Evolutionary conservation across 306 rosid genomes (phyloP), one percentile per base, ranked within the genome.

Genomic region (Hippophae gyantsensis): DNA sequence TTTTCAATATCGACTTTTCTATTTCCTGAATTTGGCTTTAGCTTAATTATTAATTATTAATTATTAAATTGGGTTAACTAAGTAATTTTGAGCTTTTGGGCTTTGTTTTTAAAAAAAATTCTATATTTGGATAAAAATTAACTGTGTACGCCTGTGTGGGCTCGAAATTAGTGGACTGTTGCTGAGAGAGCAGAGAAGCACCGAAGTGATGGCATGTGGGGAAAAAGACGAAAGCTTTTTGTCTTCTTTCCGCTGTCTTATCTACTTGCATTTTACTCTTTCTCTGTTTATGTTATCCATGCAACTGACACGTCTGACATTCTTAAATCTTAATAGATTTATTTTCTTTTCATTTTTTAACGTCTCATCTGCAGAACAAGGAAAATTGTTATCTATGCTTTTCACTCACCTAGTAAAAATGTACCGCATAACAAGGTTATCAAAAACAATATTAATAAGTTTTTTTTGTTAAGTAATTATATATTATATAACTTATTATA

Each of bases 1-100:
- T 60, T 50, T 72, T 60, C 26, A 71, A 76, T 77, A 64, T 66
- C 74, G 52, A 66, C 68, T 61, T 58, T 73, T 72, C 77, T 54
- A 56, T 69, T 50, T 74, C 49, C 13, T 38, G 44, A 56, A 32
- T 46, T 42, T 45, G 8, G 14, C 38, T 57, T 9, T 43, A 42
- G 61, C 26, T 61, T 38, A 7, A 43, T 8, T 61, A 12, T 54
- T 18, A n/a, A 8, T 56, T 12, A 3, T 10, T 10, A 25, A 11
- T 49, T 10, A 32, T 48, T 13, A 7, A 14, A 32, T 13, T 0
- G 2, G 2, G 32, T 10, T 44, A 3, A 8, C 9, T 9, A 18
- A 53, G 7, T 18, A 12, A 23, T 2, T 51, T 2, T n/a, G 7
- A 5, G 18, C 6, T 13, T 50, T 14, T 38, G 6, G 0, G 38